Conservation (phyloP, 2,329 filamentous ascomycete genomes). For the Alternaria alternata region DNA sequence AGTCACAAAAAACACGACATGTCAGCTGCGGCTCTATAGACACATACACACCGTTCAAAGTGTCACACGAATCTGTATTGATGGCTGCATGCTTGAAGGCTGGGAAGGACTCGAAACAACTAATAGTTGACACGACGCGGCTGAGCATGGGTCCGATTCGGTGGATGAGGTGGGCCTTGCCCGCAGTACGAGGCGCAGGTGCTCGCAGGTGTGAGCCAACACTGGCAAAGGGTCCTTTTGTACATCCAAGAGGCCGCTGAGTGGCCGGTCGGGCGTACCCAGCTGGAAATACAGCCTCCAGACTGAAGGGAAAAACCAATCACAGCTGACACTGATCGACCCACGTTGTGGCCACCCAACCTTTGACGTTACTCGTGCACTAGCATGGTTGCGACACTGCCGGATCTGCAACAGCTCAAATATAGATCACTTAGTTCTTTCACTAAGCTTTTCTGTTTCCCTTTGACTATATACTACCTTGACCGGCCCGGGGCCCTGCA, state of each 20-base stretch:
- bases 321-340: conserved; percentile 5
- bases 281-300: conserved; percentile 7
- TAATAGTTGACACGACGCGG: conserved; percentile 8
- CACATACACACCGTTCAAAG: background rate
- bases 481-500: conserved; percentile 21
- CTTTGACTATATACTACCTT: conserved; percentile 19
- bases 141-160: conserved; percentile 16
- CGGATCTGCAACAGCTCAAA: conserved; percentile 39
- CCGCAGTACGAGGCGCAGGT: conserved; percentile 25
- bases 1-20: background rate
- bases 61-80: background rate
- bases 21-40: background rate
- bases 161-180: conserved; percentile 16
- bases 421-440: conserved; percentile 34
- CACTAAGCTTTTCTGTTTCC: conserved; percentile 21
- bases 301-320: conserved; percentile 13
- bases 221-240: conserved; percentile 9
- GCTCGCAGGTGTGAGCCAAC: conserved; percentile 7
- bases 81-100: background rate
- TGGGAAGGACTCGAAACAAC: conserved; percentile 5
- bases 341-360: conserved; percentile 29
- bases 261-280: conserved; percentile 5
- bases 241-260: conserved; percentile 4
- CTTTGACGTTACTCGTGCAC: conserved; percentile 22
- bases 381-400: conserved; percentile 30